Percentiles rank a stretch among this genome's conserved stretches.
Conservation (phyloP, 495 filamentous ascomycete species). For the Choiromyces venosus region DNA sequence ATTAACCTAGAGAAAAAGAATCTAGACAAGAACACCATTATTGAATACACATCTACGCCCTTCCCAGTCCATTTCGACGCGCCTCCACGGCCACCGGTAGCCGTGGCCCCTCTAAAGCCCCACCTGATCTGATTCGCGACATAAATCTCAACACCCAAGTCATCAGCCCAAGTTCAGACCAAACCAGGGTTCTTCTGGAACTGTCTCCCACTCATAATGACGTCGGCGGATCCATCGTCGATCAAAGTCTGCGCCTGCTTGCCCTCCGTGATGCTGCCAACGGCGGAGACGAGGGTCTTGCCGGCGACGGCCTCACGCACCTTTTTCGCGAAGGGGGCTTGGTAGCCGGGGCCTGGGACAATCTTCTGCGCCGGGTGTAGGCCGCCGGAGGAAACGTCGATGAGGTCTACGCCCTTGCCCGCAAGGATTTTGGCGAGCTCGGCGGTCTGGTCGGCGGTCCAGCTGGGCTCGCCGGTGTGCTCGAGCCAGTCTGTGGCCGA, state of each 20-base stretch:
- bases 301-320: conserved; percentile 59
- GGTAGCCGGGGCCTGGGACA: conserved; percentile 56
- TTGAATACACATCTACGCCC: conserved; percentile 7
- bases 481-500: conserved; percentile 70
- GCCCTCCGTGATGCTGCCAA: conserved; percentile 58
- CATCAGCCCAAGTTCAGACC: conserved; percentile 64
- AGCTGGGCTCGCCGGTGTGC: conserved; percentile 52
- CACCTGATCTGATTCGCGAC: conserved; percentile 65
- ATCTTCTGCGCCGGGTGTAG: conserved; percentile 59
- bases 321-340: conserved; percentile 58
- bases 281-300: conserved; percentile 54
- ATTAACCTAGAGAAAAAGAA: too few species aligned
- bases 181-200: conserved; percentile 67
- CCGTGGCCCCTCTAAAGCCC: conserved; percentile 48
- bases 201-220: conserved; percentile 56
- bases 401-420: conserved; percentile 60
- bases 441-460: conserved; percentile 60
- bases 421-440: conserved; percentile 59
- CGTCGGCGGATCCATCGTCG: conserved; percentile 55
- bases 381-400: conserved; percentile 69
- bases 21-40: too few species aligned
- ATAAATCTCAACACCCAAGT: conserved; percentile 57
- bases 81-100: conserved; percentile 15
- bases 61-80: too few species aligned
- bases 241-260: conserved; percentile 48